These are phyloP conservation scores for Rhodamnia argentea DNA, from an alignment of 345 rosid species.

Conservation along the genomic window DNA sequence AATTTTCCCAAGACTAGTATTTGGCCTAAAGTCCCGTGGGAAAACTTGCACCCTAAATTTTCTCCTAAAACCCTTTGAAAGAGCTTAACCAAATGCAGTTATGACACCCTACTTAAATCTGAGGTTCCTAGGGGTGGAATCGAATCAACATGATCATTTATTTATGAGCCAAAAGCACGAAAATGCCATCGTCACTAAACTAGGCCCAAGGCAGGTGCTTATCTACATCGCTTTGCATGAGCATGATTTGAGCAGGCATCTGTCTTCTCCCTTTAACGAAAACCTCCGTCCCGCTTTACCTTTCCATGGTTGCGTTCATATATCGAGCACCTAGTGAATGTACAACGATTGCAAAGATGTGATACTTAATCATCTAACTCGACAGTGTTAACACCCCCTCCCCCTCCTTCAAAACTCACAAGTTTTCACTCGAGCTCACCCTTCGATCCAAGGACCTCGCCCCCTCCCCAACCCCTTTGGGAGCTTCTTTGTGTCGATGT, in stretches of 20 bases:
- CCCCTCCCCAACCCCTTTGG: too few relatives aligned
- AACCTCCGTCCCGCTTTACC: neutral
- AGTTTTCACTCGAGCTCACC: neutral
- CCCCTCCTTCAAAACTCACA: neutral
- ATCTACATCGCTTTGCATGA: neutral
- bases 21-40: too few relatives aligned
- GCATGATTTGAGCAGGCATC: neutral
- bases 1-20: too few relatives aligned
- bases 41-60: too few relatives aligned
- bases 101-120: neutral
- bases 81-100: too few relatives aligned
- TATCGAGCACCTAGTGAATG: neutral
- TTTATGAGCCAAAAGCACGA: neutral
- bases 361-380: neutral
- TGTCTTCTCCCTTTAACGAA: neutral
- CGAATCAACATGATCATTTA: too few relatives aligned
- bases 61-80: too few relatives aligned
- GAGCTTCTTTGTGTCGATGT: too few relatives aligned
- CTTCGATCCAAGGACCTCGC: neutral
- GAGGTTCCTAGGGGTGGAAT: neutral
- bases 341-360: neutral
- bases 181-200: neutral
- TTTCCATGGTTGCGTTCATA: neutral
- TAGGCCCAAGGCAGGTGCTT: neutral
- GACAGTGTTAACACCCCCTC: neutral